Base-by-base conservation (phyloP, 805 yeast species). In the Myxozyma neotropica region DNA sequence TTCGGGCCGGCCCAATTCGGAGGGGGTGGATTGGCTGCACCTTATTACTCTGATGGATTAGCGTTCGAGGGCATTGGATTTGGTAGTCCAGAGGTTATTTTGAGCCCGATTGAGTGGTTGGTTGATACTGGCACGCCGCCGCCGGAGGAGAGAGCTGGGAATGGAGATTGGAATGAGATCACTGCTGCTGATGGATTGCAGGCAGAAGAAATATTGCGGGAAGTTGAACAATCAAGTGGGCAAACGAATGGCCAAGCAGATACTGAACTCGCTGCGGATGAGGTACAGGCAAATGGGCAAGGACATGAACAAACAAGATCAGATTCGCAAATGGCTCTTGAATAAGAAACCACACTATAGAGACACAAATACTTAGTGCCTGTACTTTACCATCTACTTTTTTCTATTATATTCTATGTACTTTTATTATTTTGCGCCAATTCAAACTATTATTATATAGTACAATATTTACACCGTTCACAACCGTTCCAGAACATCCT, bases 401-500 rank as follows among this genome's bases (percentile, higher is more conserved):
- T 27, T 23, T 3, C 26, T 39, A 4, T 38, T 38, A 38, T 17
- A 38, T 15, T 38, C n/a, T 38, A 13, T 38, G 42, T 38, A 38
- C 21, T 38, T 15, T 6, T 8, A 38, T 38, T 17, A 6, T 13
- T 17, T 38, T 7, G 6, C 42, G n/a, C n/a, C n/a, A n/a, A n/a
- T n/a, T n/a, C n/a, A n/a, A n/a, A n/a, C n/a, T n/a, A n/a, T n/a
- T 24, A 3, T 7, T 21, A 44, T 26, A 17, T 46, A 33, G n/a
- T 46, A 46, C 39, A 31, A n/a, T 2, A 17, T 19, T 13, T 35
- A 21, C 39, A 21, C 21, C 3, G 1, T 10, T 5, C 5, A 35
- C 8, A 7, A 38, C n/a, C 19, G 31, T 8, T 54, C 90, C 21
- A 49, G 88, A 0, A 90, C 88, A 69, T 86, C 87, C 69, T 88